Evolutionary conservation across 495 filamentous ascomycete species (phyloP).

Genomic region (Penicillium atrosanguineum): DNA sequence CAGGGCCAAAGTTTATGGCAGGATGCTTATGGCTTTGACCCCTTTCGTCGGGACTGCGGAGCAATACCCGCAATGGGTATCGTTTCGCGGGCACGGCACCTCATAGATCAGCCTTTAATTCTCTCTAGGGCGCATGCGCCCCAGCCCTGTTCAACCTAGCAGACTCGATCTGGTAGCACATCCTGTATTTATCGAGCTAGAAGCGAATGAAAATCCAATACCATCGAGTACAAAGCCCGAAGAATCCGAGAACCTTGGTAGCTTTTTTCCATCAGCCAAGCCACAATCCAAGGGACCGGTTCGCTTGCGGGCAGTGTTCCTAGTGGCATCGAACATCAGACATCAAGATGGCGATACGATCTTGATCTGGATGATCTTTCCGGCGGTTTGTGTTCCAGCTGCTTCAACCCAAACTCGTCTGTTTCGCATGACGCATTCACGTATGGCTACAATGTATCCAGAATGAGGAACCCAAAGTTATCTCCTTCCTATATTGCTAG

Average conservation of each 20-base stretch:
- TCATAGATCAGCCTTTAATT: neutral
- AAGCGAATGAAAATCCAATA: neutral
- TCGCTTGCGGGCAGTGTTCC: conserved; percentile 13
- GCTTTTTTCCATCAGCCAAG: conserved; percentile 4
- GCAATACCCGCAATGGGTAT: conserved; percentile 19
- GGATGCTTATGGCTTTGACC: conserved; percentile 16
- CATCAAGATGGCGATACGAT: conserved; percentile 12
- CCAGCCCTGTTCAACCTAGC: neutral
- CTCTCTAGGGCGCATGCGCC: neutral
- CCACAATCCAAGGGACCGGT: conserved; percentile 4
- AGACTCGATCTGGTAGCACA: neutral
- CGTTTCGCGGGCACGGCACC: conserved; percentile 6
- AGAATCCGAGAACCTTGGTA: neutral
- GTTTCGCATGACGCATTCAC: neutral
- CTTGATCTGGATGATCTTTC: neutral
- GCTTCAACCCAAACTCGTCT: neutral
- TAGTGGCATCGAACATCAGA: conserved; percentile 20
- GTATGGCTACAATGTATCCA: neutral
- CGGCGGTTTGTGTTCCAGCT: neutral
- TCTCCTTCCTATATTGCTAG: neutral
- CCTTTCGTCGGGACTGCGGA: conserved; percentile 15
- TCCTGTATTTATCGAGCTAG: neutral
- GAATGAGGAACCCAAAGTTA: too few species aligned
- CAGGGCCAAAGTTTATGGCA: conserved; percentile 11
- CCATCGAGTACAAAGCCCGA: neutral